Conservation (phyloP, 345 rosid genomes). For the Gossypium raimondii region DNA sequence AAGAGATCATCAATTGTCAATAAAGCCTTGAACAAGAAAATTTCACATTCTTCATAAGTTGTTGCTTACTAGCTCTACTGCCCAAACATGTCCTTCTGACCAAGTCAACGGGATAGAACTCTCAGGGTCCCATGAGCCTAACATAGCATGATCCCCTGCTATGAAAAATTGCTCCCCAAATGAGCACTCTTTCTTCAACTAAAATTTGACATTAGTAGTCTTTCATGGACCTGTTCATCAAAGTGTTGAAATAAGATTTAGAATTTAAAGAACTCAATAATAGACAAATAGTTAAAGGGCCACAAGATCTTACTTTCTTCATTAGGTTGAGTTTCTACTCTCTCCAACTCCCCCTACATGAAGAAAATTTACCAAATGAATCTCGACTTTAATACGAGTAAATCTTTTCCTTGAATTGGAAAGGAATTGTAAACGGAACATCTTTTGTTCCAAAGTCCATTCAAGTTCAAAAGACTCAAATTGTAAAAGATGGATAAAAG, state of each 20-base stretch:
- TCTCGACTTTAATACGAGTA: not conserved
- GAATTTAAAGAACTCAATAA: not conserved
- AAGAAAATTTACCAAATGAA: not conserved
- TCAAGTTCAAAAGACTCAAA: not conserved
- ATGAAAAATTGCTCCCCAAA: conserved; percentile 72
- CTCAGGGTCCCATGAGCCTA: conserved; percentile 77
- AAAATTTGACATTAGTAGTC: conserved; percentile 55
- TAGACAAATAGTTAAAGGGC: not conserved
- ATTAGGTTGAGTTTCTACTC: conserved; percentile 17
- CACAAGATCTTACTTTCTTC: conserved; percentile 25
- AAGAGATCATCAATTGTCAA: conserved; percentile 3
- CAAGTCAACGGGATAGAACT: conserved; percentile 63
- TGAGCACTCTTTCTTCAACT: conserved; percentile 56
- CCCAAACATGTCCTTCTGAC: conserved; percentile 86
- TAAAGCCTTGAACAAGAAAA: not conserved
- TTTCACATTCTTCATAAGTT: not conserved
- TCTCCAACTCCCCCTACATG: conserved; percentile 33
- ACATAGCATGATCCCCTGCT: conserved; percentile 58
- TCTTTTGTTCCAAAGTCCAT: too few species aligned
- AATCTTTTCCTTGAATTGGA: not conserved
- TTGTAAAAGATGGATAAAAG: not conserved
- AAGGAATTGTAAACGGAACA: not conserved
- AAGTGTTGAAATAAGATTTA: not conserved
- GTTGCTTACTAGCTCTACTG: conserved; percentile 52
- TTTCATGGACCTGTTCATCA: conserved; percentile 30